These are phyloP conservation scores for Suillus subaureus DNA, from an alignment of 768 basidiomycete genomes.

Conservation along the genomic window DNA sequence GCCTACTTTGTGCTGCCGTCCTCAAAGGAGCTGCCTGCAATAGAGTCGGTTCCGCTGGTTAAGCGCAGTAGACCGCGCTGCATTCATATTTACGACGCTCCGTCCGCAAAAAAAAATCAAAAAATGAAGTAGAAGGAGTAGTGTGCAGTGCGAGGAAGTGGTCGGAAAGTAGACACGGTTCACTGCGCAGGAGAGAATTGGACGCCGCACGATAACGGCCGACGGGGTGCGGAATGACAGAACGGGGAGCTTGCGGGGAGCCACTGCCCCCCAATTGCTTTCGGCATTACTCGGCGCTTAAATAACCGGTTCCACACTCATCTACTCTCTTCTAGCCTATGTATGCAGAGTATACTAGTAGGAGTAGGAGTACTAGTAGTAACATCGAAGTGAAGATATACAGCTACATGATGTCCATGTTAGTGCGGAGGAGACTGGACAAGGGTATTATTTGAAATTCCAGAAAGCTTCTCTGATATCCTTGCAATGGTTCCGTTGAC, in stretches of 20 bases:
- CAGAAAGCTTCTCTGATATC: neutral
- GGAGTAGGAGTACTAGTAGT: neutral
- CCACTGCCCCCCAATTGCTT: neutral
- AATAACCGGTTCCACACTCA: neutral
- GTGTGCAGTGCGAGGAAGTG: neutral
- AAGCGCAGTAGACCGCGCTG: neutral
- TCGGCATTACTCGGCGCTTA: constrained; percentile 8
- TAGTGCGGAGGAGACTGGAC: neutral
- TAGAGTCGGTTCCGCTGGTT: constrained; percentile 1
- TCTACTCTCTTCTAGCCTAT: neutral
- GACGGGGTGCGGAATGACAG: constrained; percentile 1
- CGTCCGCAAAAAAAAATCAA: neutral
- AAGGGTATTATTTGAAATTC: neutral
- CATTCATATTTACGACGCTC: neutral
- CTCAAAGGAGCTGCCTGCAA: neutral
- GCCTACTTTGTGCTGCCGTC: constrained; percentile 1
- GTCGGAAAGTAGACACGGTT: neutral
- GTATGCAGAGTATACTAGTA: neutral
- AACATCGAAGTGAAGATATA: neutral
- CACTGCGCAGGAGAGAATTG: neutral
- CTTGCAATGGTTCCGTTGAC: neutral
- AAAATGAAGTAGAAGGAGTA: neutral
- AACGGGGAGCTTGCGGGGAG: neutral
- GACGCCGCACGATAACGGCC: neutral
- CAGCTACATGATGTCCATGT: neutral